phyloP scores from a whole-genome alignment of 2,329 filamentous ascomycete genomes.

The Ascocoryne sarcoides region DNA sequence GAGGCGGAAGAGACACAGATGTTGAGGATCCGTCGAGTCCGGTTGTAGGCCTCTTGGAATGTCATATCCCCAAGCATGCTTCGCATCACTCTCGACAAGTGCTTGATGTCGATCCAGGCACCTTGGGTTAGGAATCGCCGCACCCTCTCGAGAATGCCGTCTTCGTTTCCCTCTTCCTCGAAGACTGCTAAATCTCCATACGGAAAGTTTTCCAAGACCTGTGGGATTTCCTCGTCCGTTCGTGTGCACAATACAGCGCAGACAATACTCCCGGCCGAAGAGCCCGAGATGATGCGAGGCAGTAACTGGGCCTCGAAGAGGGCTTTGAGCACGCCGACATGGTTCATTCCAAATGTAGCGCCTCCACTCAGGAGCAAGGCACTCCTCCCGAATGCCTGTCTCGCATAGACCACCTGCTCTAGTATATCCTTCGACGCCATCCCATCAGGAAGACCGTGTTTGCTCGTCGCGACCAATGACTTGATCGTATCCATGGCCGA shows the following conservation, averaged over 20 bases:
- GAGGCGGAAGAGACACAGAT: constrained; percentile 87
- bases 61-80: constrained; percentile 78
- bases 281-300: constrained; percentile 59
- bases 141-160: constrained; percentile 60
- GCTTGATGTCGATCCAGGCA: constrained; percentile 74
- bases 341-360: constrained; percentile 64
- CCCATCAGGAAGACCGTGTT: constrained; percentile 38
- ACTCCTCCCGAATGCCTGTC: constrained; percentile 57
- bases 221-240: constrained; percentile 54
- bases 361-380: constrained; percentile 60
- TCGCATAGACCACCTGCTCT: constrained; percentile 49
- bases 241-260: constrained; percentile 55
- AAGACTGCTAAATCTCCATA: constrained; percentile 57
- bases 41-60: constrained; percentile 91
- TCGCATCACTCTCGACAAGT: constrained; percentile 75
- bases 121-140: constrained; percentile 72
- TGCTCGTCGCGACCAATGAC: constrained; percentile 55
- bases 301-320: constrained; percentile 54
- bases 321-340: constrained; percentile 61
- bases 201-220: constrained; percentile 48
- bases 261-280: constrained; percentile 62
- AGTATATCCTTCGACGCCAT: constrained; percentile 46
- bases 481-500: constrained; percentile 69
- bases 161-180: constrained; percentile 46
- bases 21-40: constrained; percentile 85